Base-by-base conservation (phyloP, 495 filamentous ascomycete genomes). In the Neurospora sp. region DNA sequence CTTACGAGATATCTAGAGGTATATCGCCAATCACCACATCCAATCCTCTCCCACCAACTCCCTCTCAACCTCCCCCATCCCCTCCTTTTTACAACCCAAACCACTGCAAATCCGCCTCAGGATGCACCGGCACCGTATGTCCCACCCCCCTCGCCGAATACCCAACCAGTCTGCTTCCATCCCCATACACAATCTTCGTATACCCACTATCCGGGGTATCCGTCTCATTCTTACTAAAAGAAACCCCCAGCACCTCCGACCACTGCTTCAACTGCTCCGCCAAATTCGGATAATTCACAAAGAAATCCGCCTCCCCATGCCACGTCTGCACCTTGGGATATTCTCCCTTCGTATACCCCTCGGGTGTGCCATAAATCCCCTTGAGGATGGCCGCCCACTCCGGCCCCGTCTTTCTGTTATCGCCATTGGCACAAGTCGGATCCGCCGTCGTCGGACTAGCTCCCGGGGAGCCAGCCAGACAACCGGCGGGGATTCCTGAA, bases 181-280 rank as follows among this genome's bases (percentile, higher is more conserved):
- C 77, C 11, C 84, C 85, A 75, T 81, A 88, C 3, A 83, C 77
- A 31, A 80, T 81, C 73, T 83, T 74, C 18, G 85, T 86, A 71
- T 85, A 85, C 1, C 79, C 80, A 1, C 69, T 27, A 74, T 78
- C 62, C 1, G 85, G 85, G 7, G 74, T 80, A 71, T 83, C 75
- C 1, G 79, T 79, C 42, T 77, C 72, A 41, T 80, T 81, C 71
- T 74, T 78, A 6, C 77, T 76, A 40, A 78, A 80, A 11, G 73
- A 31, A 6, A 81, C 76, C 4, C 79, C 77, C 11, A 84, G 72
- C 0, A 85, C 78, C 2, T 73, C 74, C 9, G 77, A 78, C 84
- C 84, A 86, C 71, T 85, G 75, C 74, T 84, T 83, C 31, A 85
- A 74, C 73, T 80, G 83, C 81, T 90, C 87, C n/a, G 82, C 79